Evolutionary conservation across 225 moss, liverwort and hornwort genomes (phyloP), one percentile per base, ranked within the genome.

Genomic region (Marchantia polymorpha): DNA sequence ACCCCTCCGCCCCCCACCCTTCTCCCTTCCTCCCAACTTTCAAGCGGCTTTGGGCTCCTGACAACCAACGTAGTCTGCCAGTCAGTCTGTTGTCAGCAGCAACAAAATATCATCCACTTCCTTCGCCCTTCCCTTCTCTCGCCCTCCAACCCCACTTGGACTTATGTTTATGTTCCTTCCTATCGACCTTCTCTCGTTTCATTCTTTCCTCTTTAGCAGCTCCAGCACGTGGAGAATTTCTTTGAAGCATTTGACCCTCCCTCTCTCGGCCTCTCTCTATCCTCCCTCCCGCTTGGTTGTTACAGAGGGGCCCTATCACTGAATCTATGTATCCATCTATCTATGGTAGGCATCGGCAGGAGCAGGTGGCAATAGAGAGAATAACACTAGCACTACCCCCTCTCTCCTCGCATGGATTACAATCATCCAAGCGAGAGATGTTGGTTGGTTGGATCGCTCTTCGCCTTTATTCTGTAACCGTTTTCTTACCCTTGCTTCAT

Each of bases 401-500:
- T n/a, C 39, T 39, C 39, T 59, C 19, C 10, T 59, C 59, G 19
- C 6, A 19, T 59, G 59, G 14, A 16, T 59, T 20, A 7, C 17
- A 59, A 59, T 59, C 59, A 0, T 59, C 59, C 59, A 16, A 59
- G 59, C 17, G 17, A 59, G 59, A 59, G 59, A 59, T 59, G 17
- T 59, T 59, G 59, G 26, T 23, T 46, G 69, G 47, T 69, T 8
- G 69, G 47, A 39, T 8, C 19, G 12, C 20, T 69, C 39, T 69
- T 31, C 9, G 23, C 69, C 39, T 19, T 69, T 47, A 31, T 46
- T 69, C 69, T 69, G 69, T 69, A 69, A 69, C 69, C 69, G 69
- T 39, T 69, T 69, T 69, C 69, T 69, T 69, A 69, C 69, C 19
- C 17, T 7, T 65, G 25, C 17, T 59, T 59, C 59, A 59, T 59